phyloP scores from a whole-genome alignment of 2,329 filamentous ascomycete genomes.

The Fusarium sp. region DNA sequence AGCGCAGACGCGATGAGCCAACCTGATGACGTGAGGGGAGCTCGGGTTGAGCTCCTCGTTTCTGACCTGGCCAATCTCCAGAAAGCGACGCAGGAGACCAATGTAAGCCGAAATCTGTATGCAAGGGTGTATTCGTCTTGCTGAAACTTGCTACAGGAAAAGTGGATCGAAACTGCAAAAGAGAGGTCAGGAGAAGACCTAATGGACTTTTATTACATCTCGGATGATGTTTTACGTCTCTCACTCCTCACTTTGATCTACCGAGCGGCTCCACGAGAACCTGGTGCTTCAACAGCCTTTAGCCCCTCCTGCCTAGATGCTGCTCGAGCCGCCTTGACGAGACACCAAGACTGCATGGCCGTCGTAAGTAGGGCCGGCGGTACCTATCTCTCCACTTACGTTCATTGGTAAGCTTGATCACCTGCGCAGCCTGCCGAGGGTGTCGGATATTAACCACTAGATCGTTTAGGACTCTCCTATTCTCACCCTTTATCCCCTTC shows the following conservation, averaged over 20 bases:
- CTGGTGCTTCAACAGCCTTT: neutral
- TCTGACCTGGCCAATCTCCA: neutral
- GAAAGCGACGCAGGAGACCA: neutral
- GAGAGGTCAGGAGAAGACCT: neutral
- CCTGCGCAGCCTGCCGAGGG: no score
- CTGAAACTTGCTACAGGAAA: neutral
- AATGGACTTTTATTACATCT: neutral
- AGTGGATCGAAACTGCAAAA: neutral
- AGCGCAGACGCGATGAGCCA: neutral
- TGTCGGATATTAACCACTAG: no score
- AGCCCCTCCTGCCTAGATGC: neutral
- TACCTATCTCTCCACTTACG: neutral
- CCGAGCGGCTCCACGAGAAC: neutral
- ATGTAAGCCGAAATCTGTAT: neutral
- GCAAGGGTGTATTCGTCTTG: neutral
- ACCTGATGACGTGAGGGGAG: neutral
- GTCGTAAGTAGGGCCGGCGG: neutral
- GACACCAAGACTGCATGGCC: neutral
- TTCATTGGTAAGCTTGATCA: neutral
- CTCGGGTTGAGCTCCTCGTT: neutral
- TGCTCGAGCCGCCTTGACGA: neutral
- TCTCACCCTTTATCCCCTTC: neutral
- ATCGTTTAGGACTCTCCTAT: neutral
- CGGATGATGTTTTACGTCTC: neutral
- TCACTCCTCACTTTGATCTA: neutral